Evolutionary conservation across 163 green algal species (phyloP).

Genomic region (Coccomyxa subellipsoidea): DNA sequence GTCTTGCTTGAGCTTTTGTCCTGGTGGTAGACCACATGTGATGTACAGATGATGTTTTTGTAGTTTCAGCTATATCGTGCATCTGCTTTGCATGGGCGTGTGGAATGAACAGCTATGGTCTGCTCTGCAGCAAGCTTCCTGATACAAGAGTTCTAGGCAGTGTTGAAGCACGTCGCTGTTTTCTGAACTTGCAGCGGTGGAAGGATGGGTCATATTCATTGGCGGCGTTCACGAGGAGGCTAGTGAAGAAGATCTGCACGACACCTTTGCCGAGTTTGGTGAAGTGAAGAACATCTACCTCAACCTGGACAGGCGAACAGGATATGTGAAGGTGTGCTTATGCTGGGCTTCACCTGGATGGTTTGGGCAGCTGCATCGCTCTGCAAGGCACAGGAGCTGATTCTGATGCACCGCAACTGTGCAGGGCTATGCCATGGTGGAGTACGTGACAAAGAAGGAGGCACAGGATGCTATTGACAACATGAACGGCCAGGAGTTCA

Average conservation of each 20-base stretch:
- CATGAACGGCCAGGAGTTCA: slow-evolving; percentile 68
- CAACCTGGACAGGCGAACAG: slow-evolving; percentile 89
- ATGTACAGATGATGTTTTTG: no score
- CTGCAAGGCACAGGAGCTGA: not conserved
- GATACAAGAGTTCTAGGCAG: not conserved
- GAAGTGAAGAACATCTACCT: slow-evolving; percentile 95
- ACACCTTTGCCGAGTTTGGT: slow-evolving; percentile 88
- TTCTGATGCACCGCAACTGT: not conserved
- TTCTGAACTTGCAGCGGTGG: slow-evolving; percentile 56
- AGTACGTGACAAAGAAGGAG: slow-evolving; percentile 83
- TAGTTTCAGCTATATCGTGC: no score
- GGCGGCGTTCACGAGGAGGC: slow-evolving; percentile 91
- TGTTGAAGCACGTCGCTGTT: not conserved
- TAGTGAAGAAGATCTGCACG: slow-evolving; percentile 88
- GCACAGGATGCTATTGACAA: slow-evolving; percentile 75
- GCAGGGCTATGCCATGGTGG: slow-evolving; percentile 90
- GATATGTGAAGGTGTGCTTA: slow-evolving; percentile 41
- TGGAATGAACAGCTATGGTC: no score
- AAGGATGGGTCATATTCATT: slow-evolving; percentile 95
- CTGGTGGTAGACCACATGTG: no score
- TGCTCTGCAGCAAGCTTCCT: no score
- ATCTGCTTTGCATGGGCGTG: no score
- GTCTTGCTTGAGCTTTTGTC: no score
- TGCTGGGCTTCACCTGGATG: not conserved
- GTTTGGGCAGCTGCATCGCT: not conserved